These are phyloP conservation scores for Pseudisothecium myosuroides DNA, from an alignment of 225 moss, liverwort and hornwort genomes.

Conservation along the genomic window DNA sequence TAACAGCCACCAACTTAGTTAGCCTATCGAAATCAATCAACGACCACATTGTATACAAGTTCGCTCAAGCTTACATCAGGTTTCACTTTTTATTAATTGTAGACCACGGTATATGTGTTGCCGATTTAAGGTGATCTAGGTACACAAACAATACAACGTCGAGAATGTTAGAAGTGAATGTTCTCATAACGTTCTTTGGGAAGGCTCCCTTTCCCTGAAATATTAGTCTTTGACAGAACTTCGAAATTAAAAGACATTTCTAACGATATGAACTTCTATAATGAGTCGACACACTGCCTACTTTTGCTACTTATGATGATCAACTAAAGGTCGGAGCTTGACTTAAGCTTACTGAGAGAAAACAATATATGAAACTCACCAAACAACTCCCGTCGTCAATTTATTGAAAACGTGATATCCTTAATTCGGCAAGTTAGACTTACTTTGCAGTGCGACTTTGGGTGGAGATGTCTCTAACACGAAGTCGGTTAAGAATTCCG, in stretches of 20 bases:
- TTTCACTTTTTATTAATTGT: neutral
- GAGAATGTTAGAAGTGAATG: neutral
- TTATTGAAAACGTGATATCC: neutral
- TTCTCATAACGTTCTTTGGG: neutral
- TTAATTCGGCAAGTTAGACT: neutral
- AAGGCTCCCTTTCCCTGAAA: neutral
- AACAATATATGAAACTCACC: neutral
- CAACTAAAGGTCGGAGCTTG: neutral
- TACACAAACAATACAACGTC: neutral
- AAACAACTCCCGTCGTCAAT: neutral
- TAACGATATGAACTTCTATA: neutral
- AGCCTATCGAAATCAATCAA: neutral
- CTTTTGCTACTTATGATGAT: neutral
- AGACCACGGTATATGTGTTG: neutral
- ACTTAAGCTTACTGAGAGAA: neutral
- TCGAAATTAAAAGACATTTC: neutral
- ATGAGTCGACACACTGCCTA: neutral
- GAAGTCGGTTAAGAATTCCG: slow-evolving; percentile 84
- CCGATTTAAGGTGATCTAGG: neutral
- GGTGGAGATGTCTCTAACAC: slow-evolving; percentile 91
- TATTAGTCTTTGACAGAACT: neutral
- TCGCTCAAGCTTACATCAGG: neutral
- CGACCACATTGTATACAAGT: neutral
- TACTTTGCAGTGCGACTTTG: slow-evolving; percentile 90
- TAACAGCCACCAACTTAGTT: neutral